phyloP scores from a whole-genome alignment of 768 basidiomycete species.

The Lentinula sp. region DNA sequence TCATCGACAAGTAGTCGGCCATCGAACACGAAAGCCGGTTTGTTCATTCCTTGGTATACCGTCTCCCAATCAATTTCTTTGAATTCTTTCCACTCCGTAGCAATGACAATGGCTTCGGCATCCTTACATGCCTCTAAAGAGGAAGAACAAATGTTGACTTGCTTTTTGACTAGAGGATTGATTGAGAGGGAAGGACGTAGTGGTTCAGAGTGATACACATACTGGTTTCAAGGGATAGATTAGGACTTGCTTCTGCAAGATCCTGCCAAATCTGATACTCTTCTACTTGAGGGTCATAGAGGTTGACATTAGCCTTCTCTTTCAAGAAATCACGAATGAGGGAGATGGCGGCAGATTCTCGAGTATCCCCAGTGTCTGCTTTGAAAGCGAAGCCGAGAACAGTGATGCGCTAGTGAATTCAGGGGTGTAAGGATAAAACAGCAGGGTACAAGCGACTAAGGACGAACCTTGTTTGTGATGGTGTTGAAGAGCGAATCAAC shows the following conservation, averaged over 20 bases:
- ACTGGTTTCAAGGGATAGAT: conserved; percentile 61
- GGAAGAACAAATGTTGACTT: conserved; percentile 70
- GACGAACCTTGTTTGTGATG: conserved; percentile 84
- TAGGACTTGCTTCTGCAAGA: conserved; percentile 63
- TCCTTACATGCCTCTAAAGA: conserved; percentile 85
- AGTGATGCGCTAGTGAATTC: conserved; percentile 68
- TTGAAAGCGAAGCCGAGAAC: conserved; percentile 99
- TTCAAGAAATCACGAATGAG: conserved; percentile 90
- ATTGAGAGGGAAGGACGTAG: background rate
- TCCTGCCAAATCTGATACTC: conserved; percentile 85
- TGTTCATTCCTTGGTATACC: conserved; percentile 86
- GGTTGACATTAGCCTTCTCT: conserved; percentile 79
- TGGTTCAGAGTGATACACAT: conserved; percentile 20
- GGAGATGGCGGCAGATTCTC: conserved; percentile 93
- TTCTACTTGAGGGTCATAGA: conserved; percentile 91
- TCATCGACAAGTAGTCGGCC: conserved; percentile 85
- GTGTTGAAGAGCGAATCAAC: conserved; percentile 99
- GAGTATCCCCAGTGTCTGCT: conserved; percentile 98
- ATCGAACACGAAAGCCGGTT: conserved; percentile 98
- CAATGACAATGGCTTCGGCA: conserved; percentile 91
- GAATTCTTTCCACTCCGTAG: conserved; percentile 99
- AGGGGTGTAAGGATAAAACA: conserved; percentile 4
- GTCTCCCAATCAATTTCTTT: conserved; percentile 83
- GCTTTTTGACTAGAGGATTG: conserved; percentile 70
- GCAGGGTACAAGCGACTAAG: background rate